Conservation (phyloP, 2,329 filamentous ascomycete genomes). For the Epichloe gansuensis region DNA sequence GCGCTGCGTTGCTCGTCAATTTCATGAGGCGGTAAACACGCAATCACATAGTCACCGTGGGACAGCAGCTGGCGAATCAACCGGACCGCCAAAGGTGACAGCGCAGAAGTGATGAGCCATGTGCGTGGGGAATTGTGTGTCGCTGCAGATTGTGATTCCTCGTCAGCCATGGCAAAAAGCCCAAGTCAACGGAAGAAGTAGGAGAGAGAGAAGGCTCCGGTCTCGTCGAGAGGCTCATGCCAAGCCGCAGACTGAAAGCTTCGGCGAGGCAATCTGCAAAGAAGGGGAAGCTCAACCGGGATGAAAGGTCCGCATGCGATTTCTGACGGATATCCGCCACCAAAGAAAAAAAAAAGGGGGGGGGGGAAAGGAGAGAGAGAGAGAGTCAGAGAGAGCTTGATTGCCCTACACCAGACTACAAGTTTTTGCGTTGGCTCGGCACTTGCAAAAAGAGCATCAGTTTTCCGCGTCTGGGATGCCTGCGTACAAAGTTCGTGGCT, state of each 20-base stretch:
- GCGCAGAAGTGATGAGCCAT: conserved; percentile 82
- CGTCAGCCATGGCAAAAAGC: conserved; percentile 18
- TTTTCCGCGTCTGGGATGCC: too few species aligned
- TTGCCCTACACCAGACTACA: too few species aligned
- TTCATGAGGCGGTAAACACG: conserved; percentile 66
- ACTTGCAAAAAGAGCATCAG: too few species aligned
- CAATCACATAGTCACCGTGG: conserved; percentile 86
- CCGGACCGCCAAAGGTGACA: conserved; percentile 73
- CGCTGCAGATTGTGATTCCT: conserved; percentile 28
- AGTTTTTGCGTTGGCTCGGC: too few species aligned
- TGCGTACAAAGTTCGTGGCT: too few species aligned
- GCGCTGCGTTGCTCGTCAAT: conserved; percentile 63
- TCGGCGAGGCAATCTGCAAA: neutral
- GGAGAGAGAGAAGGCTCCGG: neutral
- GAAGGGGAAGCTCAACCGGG: neutral
- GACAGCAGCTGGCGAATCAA: conserved; percentile 68
- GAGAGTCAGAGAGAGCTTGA: neutral
- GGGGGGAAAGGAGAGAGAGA: too few species aligned
- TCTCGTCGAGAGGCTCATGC: too few species aligned
- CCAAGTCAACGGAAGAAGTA: neutral
- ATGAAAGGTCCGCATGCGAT: neutral
- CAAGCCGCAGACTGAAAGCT: too few species aligned
- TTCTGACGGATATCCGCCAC: neutral
- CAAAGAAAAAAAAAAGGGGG: neutral
- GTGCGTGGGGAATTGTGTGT: conserved; percentile 67